Evolutionary conservation across 129 eudicot species (phyloP).

Genomic region (Flaveria brownii): DNA sequence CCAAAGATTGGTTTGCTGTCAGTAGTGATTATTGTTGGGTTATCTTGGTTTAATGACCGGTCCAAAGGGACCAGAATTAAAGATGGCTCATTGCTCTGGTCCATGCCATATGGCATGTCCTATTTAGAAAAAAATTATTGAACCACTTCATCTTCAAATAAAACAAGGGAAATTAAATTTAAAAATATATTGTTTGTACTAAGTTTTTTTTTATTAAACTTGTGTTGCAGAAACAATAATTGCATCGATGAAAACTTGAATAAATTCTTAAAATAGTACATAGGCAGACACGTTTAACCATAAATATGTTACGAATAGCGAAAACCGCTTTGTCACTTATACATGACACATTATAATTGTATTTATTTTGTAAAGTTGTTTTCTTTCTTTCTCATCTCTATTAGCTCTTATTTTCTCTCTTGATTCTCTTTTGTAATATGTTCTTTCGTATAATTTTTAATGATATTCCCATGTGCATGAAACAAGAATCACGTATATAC

Average conservation of each 20-base stretch:
- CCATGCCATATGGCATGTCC: not conserved
- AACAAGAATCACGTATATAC: too few relatives aligned
- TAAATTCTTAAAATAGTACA: too few relatives aligned
- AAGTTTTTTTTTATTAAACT: not conserved
- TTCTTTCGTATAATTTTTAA: too few relatives aligned
- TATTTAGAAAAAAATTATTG: not conserved
- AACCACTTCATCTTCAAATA: not conserved
- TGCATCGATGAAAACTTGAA: not conserved
- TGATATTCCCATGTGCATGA: too few relatives aligned
- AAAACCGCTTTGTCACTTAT: not conserved
- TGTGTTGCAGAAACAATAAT: not conserved
- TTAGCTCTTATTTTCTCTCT: too few relatives aligned
- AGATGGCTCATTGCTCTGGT: not conserved
- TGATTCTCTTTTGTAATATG: too few relatives aligned
- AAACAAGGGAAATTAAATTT: not conserved
- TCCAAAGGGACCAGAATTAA: constrained; percentile 4
- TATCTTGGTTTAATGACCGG: not conserved
- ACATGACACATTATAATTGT: not conserved
- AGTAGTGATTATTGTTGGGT: not conserved
- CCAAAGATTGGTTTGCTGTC: not conserved
- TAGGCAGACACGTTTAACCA: not conserved
- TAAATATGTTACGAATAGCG: not conserved
- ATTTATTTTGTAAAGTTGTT: too few relatives aligned
- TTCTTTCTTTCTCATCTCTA: not conserved
- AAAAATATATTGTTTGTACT: not conserved